A percentile compares a stretch with the other conserved stretches of the same genome.
These are phyloP conservation scores for Rhinocladiella mackenziei DNA, from an alignment of 2,329 filamentous ascomycete species.

Conservation along the genomic window DNA sequence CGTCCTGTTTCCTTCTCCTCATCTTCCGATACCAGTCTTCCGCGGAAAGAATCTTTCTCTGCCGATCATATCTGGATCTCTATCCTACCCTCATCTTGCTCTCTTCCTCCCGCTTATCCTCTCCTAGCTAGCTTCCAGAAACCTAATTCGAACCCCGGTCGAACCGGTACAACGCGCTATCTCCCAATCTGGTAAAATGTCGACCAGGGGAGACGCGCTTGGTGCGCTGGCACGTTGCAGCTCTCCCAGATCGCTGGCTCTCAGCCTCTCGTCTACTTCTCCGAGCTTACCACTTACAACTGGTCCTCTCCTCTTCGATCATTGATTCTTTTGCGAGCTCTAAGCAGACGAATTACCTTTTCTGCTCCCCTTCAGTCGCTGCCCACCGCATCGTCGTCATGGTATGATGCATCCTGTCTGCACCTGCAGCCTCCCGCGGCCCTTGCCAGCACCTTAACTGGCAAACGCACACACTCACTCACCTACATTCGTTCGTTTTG, in stretches of 20 bases:
- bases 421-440: conserved; percentile 10
- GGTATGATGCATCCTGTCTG: conserved; percentile 12
- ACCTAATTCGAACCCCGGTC: too few relatives aligned
- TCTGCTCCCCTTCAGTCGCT: conserved; percentile 8
- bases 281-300: conserved; percentile 5
- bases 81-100: background rate
- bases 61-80: too few relatives aligned
- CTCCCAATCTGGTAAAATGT: conserved; percentile 16
- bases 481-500: conserved; percentile 8
- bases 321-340: background rate
- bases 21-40: too few relatives aligned
- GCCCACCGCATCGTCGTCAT: conserved; percentile 18
- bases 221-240: conserved; percentile 29
- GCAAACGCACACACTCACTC: conserved; percentile 6
- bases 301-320: conserved; percentile 1
- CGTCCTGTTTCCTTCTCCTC: background rate
- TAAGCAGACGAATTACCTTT: conserved; percentile 5
- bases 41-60: too few relatives aligned
- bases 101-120: conserved; percentile 2
- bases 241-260: conserved; percentile 18
- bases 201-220: conserved; percentile 23
- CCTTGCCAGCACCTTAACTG: conserved; percentile 7
- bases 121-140: conserved; percentile 12
- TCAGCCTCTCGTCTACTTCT: conserved; percentile 23
- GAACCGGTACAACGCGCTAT: conserved; percentile 22